These are phyloP conservation scores for Marasmius tenuissimus DNA, from an alignment of 1,284 basidiomycete genomes.

Conservation along the genomic window DNA sequence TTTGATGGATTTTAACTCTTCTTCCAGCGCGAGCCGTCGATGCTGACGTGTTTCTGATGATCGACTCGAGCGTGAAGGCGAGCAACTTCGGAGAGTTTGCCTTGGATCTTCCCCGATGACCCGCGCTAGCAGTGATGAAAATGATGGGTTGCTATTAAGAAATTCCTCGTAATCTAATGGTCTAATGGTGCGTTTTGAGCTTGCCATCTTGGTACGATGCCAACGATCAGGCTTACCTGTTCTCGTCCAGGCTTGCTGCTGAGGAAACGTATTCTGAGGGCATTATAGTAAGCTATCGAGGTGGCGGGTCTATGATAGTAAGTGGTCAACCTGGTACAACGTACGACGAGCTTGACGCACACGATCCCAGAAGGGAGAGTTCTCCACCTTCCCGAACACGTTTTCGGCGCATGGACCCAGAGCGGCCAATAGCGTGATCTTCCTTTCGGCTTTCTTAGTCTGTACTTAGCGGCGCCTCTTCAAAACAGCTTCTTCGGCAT, in stretches of 20 bases:
- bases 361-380: neutral
- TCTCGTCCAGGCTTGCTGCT: neutral
- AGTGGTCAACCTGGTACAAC: neutral
- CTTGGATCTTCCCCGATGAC: neutral
- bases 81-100: neutral
- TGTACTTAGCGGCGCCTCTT: too few relatives aligned
- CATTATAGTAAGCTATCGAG: neutral
- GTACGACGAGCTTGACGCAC: neutral
- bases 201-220: neutral
- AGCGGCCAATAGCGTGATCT: too few relatives aligned
- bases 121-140: neutral
- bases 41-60: neutral
- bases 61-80: neutral
- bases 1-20: conserved; percentile 57
- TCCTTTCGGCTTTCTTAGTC: too few relatives aligned
- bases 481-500: too few relatives aligned
- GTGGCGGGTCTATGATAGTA: neutral
- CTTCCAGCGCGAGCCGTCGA: conserved; percentile 49
- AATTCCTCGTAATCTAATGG: neutral
- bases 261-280: neutral
- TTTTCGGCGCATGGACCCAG: neutral
- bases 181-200: neutral
- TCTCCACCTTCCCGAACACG: neutral
- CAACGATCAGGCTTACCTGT: neutral
- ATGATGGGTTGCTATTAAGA: neutral